phyloP scores from a whole-genome alignment of 148 eudicot genomes.

The Chenopodium berlandieri region DNA sequence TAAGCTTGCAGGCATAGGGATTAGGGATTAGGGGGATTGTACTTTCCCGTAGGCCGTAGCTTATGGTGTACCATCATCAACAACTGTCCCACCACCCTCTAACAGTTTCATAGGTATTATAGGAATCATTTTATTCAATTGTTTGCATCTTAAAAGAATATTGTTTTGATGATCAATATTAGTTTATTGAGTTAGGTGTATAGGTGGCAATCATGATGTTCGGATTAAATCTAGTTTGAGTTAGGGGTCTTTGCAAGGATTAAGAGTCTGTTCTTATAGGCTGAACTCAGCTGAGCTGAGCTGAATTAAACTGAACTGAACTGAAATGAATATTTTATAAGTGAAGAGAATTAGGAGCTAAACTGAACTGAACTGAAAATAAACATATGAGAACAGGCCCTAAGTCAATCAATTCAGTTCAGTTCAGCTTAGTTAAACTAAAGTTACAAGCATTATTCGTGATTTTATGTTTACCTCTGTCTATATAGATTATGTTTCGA shows the following conservation, averaged over 20 bases:
- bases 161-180: not conserved
- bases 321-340: too few relatives aligned
- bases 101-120: not conserved
- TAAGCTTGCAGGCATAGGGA: not conserved
- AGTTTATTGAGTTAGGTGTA: not conserved
- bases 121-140: not conserved
- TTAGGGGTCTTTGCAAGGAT: not conserved
- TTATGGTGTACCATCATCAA: not conserved
- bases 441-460: too few relatives aligned
- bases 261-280: too few relatives aligned
- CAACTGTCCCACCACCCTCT: constrained; percentile 18
- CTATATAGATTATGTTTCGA: too few relatives aligned
- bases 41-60: constrained; percentile 1
- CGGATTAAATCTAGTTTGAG: not conserved
- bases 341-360: too few relatives aligned
- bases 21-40: not conserved
- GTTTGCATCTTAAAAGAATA: not conserved
- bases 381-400: too few relatives aligned
- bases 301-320: too few relatives aligned
- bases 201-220: not conserved
- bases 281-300: too few relatives aligned
- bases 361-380: too few relatives aligned
- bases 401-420: too few relatives aligned
- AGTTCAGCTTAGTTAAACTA: too few relatives aligned
- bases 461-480: too few relatives aligned